These are phyloP conservation scores for Solanum etuberosum DNA, from an alignment of 257 asterid genomes.

Conservation along the genomic window DNA sequence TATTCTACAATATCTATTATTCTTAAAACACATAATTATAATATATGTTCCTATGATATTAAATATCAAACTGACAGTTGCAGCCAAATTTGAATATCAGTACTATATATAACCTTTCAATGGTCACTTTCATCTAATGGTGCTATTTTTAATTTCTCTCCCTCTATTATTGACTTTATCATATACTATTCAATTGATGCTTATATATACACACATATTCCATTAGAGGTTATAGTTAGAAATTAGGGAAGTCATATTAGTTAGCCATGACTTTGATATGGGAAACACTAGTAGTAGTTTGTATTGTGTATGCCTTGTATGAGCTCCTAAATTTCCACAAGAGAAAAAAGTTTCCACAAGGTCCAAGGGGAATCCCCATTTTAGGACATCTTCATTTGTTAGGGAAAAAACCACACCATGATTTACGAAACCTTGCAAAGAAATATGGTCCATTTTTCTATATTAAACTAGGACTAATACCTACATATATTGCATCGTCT, in stretches of 20 bases:
- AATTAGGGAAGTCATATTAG: background rate
- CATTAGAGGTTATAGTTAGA: background rate
- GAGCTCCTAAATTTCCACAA: background rate
- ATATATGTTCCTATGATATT: too few relatives aligned
- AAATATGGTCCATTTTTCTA: conserved; percentile 14
- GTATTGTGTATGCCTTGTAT: background rate
- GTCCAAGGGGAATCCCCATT: conserved; percentile 9
- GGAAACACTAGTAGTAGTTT: background rate
- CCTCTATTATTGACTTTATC: too few relatives aligned
- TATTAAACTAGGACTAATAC: conserved; percentile 8
- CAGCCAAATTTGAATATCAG: too few relatives aligned
- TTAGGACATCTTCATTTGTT: conserved; percentile 4
- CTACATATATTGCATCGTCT: conserved; percentile 11
- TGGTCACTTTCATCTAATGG: background rate
- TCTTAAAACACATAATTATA: too few relatives aligned
- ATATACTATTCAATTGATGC: background rate
- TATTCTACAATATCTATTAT: too few relatives aligned
- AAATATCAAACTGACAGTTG: too few relatives aligned
- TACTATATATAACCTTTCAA: background rate
- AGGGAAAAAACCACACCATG: conserved; percentile 10
- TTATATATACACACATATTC: too few relatives aligned
- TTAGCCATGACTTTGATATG: background rate
- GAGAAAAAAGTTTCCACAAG: conserved; percentile 7
- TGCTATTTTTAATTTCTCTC: too few relatives aligned
- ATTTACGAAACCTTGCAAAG: conserved; percentile 3